phyloP scores from a whole-genome alignment of 2,329 filamentous ascomycete species.

The Emericellopsis cladophorae region DNA sequence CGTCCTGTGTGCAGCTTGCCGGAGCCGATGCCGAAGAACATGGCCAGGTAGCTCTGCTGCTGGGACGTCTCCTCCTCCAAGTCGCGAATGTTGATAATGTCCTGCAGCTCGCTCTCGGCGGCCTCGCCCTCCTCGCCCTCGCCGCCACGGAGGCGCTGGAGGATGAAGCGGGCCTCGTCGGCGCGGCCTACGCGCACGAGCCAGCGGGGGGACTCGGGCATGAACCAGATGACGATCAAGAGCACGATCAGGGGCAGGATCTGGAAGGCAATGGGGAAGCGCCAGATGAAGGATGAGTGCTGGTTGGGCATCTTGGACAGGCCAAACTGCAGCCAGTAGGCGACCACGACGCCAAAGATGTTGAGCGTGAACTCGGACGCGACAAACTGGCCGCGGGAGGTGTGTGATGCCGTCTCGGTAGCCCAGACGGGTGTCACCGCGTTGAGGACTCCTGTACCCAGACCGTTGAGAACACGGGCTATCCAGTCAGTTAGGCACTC shows the following conservation, averaged over 20 bases:
- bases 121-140: slow-evolving; percentile 34
- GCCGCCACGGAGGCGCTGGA: slow-evolving; percentile 49
- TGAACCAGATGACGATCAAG: slow-evolving; percentile 46
- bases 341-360: slow-evolving; percentile 52
- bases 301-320: slow-evolving; percentile 48
- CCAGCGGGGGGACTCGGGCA: slow-evolving; percentile 59
- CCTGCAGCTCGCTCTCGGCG: slow-evolving; percentile 52
- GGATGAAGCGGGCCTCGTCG: slow-evolving; percentile 54
- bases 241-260: slow-evolving; percentile 50
- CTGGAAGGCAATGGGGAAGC: slow-evolving; percentile 60
- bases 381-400: slow-evolving; percentile 54
- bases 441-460: slow-evolving; percentile 58
- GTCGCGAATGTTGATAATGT: slow-evolving; percentile 51
- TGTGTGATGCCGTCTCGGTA: slow-evolving; percentile 56
- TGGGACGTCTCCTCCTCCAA: slow-evolving; percentile 48
- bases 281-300: slow-evolving; percentile 46
- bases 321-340: slow-evolving; percentile 49
- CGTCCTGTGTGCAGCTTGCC: slow-evolving; percentile 54
- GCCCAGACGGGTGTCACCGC: slow-evolving; percentile 62
- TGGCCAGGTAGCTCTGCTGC: slow-evolving; percentile 46
- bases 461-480: slow-evolving; percentile 34
- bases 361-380: slow-evolving; percentile 64
- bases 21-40: slow-evolving; percentile 55
- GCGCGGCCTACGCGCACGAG: slow-evolving; percentile 53
- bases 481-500: too few relatives aligned